Percentiles rank a stretch among this genome's conserved stretches.
phyloP scores from a whole-genome alignment of 2,329 filamentous ascomycete species.

The Xylaria sp. region DNA sequence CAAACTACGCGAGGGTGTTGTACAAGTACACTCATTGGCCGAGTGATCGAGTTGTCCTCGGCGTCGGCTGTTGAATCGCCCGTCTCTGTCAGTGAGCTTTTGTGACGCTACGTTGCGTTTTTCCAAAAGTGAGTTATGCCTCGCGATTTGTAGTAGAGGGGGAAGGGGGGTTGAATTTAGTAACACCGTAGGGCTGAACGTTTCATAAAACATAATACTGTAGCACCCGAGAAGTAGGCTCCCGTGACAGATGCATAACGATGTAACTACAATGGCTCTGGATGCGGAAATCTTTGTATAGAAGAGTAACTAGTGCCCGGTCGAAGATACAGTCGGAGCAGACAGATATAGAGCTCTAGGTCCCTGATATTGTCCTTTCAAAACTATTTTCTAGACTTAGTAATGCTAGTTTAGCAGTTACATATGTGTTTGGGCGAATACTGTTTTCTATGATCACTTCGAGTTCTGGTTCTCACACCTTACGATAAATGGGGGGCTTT shows the following conservation, averaged over 20 bases:
- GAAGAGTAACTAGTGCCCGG: background rate
- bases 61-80: background rate
- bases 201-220: background rate
- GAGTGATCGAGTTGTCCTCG: background rate
- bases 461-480: too few species aligned
- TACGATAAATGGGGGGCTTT: background rate
- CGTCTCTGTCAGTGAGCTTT: background rate
- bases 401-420: too few species aligned
- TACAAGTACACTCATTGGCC: background rate
- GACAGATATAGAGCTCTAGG: too few species aligned
- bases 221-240: background rate
- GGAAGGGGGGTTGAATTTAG: background rate
- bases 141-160: background rate
- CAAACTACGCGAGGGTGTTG: background rate
- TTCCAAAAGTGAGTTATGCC: background rate
- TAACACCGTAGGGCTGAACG: constrained; percentile 1
- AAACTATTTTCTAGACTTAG: too few species aligned
- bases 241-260: background rate
- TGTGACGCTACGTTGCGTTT: background rate
- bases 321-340: too few species aligned
- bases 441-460: too few species aligned
- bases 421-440: too few species aligned
- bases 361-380: too few species aligned
- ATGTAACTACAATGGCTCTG: constrained; percentile 2
- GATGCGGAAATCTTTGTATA: background rate